These are phyloP conservation scores for Phalaenopsis equestris DNA, from an alignment of 106 monocot species.

Conservation along the genomic window DNA sequence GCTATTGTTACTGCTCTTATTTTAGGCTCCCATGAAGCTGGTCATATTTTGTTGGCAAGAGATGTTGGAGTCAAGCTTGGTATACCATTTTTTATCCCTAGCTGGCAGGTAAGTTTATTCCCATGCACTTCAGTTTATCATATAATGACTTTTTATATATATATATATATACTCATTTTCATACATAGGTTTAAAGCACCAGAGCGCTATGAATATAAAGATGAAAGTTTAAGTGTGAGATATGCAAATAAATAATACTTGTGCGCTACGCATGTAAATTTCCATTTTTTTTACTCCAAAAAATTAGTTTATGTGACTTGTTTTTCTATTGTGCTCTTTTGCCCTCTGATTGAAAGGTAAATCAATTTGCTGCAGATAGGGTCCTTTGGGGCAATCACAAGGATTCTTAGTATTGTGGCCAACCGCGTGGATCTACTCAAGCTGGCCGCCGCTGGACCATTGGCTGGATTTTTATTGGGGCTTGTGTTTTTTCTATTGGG, in stretches of 20 bases:
- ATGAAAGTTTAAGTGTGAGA: too few relatives aligned
- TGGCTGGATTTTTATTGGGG: constrained; percentile 73
- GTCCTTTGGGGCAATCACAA: constrained; percentile 92
- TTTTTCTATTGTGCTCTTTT: too few relatives aligned
- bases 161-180: too few relatives aligned
- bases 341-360: too few relatives aligned
- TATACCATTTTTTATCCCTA: constrained; percentile 87
- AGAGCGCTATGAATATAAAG: too few relatives aligned
- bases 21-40: constrained; percentile 69
- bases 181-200: too few relatives aligned
- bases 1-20: constrained; percentile 61
- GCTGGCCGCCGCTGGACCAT: constrained; percentile 80
- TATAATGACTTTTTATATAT: background rate
- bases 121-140: background rate
- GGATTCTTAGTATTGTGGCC: constrained; percentile 65
- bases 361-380: constrained; percentile 61
- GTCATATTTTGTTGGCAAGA: constrained; percentile 72
- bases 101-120: constrained; percentile 72
- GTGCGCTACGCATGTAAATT: too few relatives aligned
- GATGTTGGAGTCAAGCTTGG: constrained; percentile 68
- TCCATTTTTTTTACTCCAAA: too few relatives aligned
- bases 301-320: too few relatives aligned
- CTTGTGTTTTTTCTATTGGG: constrained; percentile 67
- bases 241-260: too few relatives aligned
- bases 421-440: constrained; percentile 80